phyloP scores from a whole-genome alignment of 768 basidiomycete genomes.

The Nidularia pulvinata region DNA sequence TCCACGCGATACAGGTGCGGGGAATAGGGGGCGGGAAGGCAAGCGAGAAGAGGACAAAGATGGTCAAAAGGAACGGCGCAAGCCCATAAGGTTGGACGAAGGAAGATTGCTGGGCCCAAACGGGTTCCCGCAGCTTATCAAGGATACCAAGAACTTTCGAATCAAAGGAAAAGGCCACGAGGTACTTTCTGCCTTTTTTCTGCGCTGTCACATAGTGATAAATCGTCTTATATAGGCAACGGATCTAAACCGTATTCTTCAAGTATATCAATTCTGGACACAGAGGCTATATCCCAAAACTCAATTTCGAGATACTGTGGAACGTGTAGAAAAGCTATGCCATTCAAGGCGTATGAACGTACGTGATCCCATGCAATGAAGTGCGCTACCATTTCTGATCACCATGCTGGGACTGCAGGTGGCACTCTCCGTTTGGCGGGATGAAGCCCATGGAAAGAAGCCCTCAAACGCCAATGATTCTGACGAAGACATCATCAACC shows the following conservation, averaged over 20 bases:
- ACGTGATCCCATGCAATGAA: conserved; percentile 16
- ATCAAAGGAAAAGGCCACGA: conserved; percentile 92
- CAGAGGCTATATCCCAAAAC: conserved; percentile 91
- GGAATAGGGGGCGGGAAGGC: neutral
- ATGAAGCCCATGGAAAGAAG: conserved; percentile 51
- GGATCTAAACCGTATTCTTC: conserved; percentile 80
- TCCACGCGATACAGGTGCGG: conserved; percentile 24
- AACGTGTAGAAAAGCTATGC: conserved; percentile 86
- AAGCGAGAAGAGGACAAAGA: neutral
- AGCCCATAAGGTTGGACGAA: conserved; percentile 70
- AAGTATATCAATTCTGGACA: conserved; percentile 93
- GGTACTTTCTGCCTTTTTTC: conserved; percentile 37
- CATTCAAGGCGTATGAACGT: conserved; percentile 88
- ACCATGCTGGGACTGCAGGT: conserved; percentile 40
- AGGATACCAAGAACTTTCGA: conserved; percentile 76
- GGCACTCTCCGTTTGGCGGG: conserved; percentile 73
- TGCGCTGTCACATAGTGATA: neutral
- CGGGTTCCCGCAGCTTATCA: conserved; percentile 82
- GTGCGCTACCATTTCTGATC: neutral
- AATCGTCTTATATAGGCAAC: conserved; percentile 43
- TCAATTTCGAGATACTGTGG: conserved; percentile 84
- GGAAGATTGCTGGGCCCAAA: conserved; percentile 65
- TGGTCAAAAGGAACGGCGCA: conserved; percentile 30
- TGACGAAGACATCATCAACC: conserved; percentile 12
- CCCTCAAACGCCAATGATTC: conserved; percentile 6